phyloP scores from a whole-genome alignment of 257 asterid species.

The Forsythia suspensa region DNA sequence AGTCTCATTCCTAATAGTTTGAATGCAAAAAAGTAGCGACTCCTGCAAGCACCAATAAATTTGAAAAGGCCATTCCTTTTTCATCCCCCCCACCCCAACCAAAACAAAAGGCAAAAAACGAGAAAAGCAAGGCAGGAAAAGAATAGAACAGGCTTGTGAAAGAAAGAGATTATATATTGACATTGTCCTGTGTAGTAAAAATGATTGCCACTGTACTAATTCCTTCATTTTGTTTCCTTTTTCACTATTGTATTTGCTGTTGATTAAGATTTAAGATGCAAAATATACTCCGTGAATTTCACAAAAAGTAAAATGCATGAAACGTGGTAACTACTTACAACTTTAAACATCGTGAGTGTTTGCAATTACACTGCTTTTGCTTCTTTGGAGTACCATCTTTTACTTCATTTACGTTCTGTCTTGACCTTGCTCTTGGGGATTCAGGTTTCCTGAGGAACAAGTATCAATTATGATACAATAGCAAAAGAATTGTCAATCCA shows the following conservation, averaged over 20 bases:
- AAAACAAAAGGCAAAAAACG: not conserved
- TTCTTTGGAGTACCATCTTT: constrained; percentile 95
- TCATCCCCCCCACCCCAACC: not conserved
- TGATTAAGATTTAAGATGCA: not conserved
- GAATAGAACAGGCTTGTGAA: not conserved
- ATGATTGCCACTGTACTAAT: not conserved
- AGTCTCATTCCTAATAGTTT: constrained; percentile 1
- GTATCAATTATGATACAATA: constrained; percentile 19
- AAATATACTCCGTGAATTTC: constrained; percentile 7
- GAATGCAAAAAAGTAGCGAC: not conserved
- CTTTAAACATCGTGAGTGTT: constrained; percentile 89
- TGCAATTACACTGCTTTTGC: constrained; percentile 94
- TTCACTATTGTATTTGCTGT: not conserved
- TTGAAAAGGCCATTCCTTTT: not conserved
- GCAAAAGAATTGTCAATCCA: not conserved
- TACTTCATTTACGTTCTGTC: constrained; percentile 55
- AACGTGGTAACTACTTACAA: constrained; percentile 57
- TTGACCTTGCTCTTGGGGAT: constrained; percentile 75
- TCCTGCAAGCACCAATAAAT: not conserved
- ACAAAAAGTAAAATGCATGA: constrained; percentile 22
- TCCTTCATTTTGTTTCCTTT: constrained; percentile 2
- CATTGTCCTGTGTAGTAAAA: not conserved
- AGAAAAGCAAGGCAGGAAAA: constrained; percentile 3
- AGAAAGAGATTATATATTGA: not conserved
- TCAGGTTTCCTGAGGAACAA: constrained; percentile 71